Evolutionary conservation across 768 basidiomycete genomes (phyloP), one percentile per base, ranked within the genome.

Genomic region (Ramaria sp.): DNA sequence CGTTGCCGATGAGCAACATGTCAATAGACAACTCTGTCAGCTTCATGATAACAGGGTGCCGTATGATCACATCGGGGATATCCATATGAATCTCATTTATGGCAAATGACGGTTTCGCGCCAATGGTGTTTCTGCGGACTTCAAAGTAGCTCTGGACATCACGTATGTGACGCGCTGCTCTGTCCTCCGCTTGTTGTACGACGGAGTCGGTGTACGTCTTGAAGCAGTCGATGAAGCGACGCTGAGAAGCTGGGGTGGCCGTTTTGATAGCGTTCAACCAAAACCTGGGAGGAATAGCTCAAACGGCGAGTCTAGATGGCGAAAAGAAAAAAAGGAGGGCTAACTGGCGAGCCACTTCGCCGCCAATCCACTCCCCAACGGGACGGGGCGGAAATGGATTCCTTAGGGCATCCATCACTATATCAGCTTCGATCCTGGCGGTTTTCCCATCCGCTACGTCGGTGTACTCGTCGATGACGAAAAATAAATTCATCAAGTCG

Each of bases 401-500:
- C 18, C 62, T 58, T 27, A 78, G 55, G 0, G 70, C 72, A 55
- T 74, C 69, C 57, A 73, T 69, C 16, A 72, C 65, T 9, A 70
- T 62, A n/a, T 67, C 61, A 0, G 64, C 69, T 32, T 67, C 61
- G 3, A 59, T 30, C 1, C 63, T 66, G 8, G 68, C 74, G 4
- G 59, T 67, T 0, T 61, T 32, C 0, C 60, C 65, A 25, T 65
- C 57, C 0, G 65, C 65, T 15, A 69, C 63, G 62, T 81, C 79
- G 5, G 76, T 72, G 56, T 73, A 70, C 59, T 77, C 74, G 59
- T 81, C 78, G 59, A 73, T 67, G 38, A 78, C 55, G 58, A 75
- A 78, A 59, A 76, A 69, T 5, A 78, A 57, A 37, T 74, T 70
- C 74, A 79, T 78, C 48, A 79, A 61, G 55, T 79, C 77, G 50